These are phyloP conservation scores for Diplocarpon mali DNA, from an alignment of 2,329 filamentous ascomycete genomes.

Conservation along the genomic window DNA sequence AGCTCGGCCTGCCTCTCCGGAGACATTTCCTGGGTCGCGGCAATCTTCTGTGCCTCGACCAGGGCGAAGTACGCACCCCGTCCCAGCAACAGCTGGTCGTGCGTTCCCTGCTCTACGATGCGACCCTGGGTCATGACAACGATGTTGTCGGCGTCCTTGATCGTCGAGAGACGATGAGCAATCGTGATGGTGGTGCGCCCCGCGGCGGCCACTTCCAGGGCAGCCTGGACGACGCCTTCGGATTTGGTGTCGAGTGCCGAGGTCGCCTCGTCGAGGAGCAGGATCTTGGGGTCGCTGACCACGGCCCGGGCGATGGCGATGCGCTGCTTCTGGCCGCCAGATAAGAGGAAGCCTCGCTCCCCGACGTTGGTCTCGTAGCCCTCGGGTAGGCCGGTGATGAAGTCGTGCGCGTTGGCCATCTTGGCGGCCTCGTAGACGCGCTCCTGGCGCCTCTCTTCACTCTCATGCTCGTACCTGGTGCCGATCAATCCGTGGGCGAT, in stretches of 20 bases:
- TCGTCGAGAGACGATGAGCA: slow-evolving; percentile 88
- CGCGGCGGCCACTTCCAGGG: slow-evolving; percentile 72
- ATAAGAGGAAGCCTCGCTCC: slow-evolving; percentile 83
- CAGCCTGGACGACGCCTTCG: slow-evolving; percentile 87
- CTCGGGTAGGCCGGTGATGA: slow-evolving; percentile 71
- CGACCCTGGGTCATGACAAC: slow-evolving; percentile 77
- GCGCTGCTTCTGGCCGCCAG: slow-evolving; percentile 92
- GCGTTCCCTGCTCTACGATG: slow-evolving; percentile 89
- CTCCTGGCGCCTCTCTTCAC: slow-evolving; percentile 55
- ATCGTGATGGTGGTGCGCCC: slow-evolving; percentile 94
- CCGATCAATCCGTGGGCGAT: slow-evolving; percentile 87
- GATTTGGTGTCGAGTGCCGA: slow-evolving; percentile 89
- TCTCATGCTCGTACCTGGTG: slow-evolving; percentile 59
- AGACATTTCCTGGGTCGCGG: slow-evolving; percentile 43
- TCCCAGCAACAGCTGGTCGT: slow-evolving; percentile 63
- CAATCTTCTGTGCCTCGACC: slow-evolving; percentile 80
- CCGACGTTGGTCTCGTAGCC: slow-evolving; percentile 93
- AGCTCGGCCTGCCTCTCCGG: slow-evolving; percentile 40
- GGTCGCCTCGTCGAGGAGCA: slow-evolving; percentile 91
- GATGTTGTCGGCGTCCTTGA: slow-evolving; percentile 90
- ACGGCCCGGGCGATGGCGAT: slow-evolving; percentile 89
- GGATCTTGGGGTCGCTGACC: slow-evolving; percentile 81
- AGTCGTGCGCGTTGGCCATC: slow-evolving; percentile 91
- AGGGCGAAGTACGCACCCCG: slow-evolving; percentile 71
- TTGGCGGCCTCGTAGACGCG: slow-evolving; percentile 72